Evolutionary conservation across 2,329 filamentous ascomycete species (phyloP), one percentile per base, ranked within the genome.

Genomic region (Cladosporium velox): DNA sequence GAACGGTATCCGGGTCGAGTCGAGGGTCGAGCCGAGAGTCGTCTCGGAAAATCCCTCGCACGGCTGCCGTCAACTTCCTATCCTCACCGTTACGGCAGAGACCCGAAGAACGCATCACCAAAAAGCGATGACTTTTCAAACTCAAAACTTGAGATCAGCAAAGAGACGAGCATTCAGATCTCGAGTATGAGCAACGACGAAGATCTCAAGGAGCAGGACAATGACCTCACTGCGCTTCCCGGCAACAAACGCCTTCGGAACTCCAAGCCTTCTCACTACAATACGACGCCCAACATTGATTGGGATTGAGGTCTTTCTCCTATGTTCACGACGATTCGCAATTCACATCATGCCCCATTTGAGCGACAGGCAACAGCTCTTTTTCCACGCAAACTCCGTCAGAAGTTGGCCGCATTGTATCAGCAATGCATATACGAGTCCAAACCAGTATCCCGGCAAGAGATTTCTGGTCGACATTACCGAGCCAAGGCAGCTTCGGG

Each of bases 101-200:
- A 35, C 15, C 11, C 35, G 11, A 59, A 47, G 24, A 14, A 8
- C 2, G 10, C 24, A 3, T n/a, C 57, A 26, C 57, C 24, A 7
- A n/a, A 15, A 7, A 14, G 6, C 21, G 38, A 47, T 1, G 57
- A 59, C 15, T 18, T 44, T 11, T 5, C 21, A 4, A 24, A 24
- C n/a, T 26, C 35, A 14, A 58, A 58, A 21, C 24, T 64, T 4
- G 62, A 58, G n/a, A 64, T 64, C 24, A 34, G 41, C 26, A 64
- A 64, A 35, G 52, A 64, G 52, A 64, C 62, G 2, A 64, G 24
- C n/a, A 58, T 64, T 10, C 38, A 47, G 10, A 52, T 64, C 18
- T 24, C 62, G 35, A 54, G 28, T 12, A 54, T 59, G 28, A 55
- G 15, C 24, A 55, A 55, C 28, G 18, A 30, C 26, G 30, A 34